Evolutionary conservation across 345 rosid genomes (phyloP), one percentile per base, ranked within the genome.

Genomic region (Eucalyptus marginata): DNA sequence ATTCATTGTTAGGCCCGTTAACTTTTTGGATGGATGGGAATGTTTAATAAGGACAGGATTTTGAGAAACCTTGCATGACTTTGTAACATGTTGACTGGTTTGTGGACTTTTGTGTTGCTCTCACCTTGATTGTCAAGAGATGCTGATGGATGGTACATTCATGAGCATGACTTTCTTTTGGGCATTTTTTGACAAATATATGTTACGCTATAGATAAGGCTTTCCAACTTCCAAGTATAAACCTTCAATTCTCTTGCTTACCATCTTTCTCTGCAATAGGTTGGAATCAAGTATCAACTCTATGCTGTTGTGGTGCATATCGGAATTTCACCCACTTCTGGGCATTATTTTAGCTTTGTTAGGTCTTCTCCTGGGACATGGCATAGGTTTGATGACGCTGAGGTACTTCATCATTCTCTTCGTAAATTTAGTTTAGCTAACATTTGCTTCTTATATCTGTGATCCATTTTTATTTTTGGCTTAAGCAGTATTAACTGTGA

Each of bases 231-330:
- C 47, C 47, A 20, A 43, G 25, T 76, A 76, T 40, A 76, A 87
- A 22, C 79, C 33, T 43, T 56, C 49, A 13, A 54, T 47, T 49
- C 51, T 33, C 86, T 88, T 20, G 22, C 33, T 62, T 81, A 10
- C n/a, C 18, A 22, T 86, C 56, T 83, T 81, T 25, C 27, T 84
- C 50, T 79, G 36, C 64, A 15, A 84, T 43, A 96, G 99, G 93
- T 90, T 85, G 87, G 84, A 51, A 88, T 92, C 89, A 97, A 93
- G 90, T 96, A 97, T 92, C 92, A 91, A 52, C 94, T 97, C 6
- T 96, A 96, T 89, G 99, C 95, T 49, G 40, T 96, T 92, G 98
- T 97, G 91, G 97, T 95, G 92, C 99, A 97, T 90, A 81, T 90
- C 9, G 99, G 99, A 52, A 86, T 40, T 31, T 88, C 91, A 29